Conservation (phyloP, 2,329 filamentous ascomycete species). For the Chrysoporthe austroafricana region DNA sequence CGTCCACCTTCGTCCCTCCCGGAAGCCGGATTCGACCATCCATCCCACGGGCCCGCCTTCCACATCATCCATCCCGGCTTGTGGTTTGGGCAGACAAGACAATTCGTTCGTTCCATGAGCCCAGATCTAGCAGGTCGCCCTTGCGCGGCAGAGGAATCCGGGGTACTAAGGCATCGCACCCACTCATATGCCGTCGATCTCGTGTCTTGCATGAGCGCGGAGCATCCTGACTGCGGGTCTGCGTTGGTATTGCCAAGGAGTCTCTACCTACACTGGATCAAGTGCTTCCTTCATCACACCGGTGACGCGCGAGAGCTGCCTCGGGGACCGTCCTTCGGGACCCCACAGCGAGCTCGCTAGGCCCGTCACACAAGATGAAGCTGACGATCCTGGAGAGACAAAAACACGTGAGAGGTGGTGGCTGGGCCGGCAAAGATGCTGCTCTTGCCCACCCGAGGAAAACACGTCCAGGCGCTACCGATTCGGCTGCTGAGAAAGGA, state of each 20-base stretch:
- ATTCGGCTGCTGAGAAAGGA: conserved; percentile 7
- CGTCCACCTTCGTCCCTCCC: conserved; percentile 9
- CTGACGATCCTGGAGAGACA: not conserved
- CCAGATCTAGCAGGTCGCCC: not conserved
- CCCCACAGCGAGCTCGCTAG: not conserved
- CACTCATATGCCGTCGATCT: not conserved
- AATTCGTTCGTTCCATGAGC: not conserved
- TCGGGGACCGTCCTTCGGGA: not conserved
- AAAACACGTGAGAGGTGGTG: not conserved
- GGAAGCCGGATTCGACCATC: not conserved
- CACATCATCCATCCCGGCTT: not conserved
- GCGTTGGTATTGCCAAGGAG: not conserved
- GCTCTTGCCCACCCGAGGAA: not conserved
- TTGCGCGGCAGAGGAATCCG: not conserved
- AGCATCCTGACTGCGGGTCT: not conserved
- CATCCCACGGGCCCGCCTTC: not conserved
- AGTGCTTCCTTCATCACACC: not conserved
- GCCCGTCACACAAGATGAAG: not conserved
- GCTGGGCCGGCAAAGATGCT: not conserved
- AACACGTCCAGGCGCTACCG: not conserved
- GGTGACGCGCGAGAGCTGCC: not conserved
- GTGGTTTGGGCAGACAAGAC: not conserved
- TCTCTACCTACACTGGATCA: not conserved
- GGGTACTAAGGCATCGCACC: not conserved
- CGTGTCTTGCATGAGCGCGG: conserved; percentile 8